phyloP scores from a whole-genome alignment of 2,329 filamentous ascomycete species.

The Fusarium xylarioides region DNA sequence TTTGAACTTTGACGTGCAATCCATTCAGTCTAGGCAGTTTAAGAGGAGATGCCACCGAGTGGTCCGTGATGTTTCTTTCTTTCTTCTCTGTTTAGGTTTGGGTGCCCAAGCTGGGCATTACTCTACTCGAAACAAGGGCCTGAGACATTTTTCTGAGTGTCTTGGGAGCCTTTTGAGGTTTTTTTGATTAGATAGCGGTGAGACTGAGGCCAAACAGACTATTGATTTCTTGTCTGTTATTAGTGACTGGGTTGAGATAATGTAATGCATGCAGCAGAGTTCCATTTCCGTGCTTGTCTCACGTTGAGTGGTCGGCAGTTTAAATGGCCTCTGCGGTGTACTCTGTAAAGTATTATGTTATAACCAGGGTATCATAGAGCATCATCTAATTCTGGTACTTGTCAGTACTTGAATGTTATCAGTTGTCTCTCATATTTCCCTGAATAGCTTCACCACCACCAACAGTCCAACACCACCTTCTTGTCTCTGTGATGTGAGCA shows the following conservation, averaged over 20 bases:
- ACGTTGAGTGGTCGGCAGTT: neutral
- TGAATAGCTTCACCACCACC: conserved; percentile 22
- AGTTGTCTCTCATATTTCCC: neutral
- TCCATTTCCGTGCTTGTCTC: neutral
- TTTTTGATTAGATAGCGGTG: conserved; percentile 15
- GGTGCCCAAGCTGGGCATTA: neutral
- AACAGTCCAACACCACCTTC: neutral
- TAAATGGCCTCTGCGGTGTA: neutral
- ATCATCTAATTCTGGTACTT: neutral
- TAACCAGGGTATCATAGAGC: neutral
- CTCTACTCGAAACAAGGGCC: conserved; percentile 19
- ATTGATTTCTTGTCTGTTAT: conserved; percentile 9
- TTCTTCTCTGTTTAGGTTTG: neutral
- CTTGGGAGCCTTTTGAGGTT: neutral
- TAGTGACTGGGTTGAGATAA: neutral
- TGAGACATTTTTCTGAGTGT: conserved; percentile 4
- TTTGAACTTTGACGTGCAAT: conserved; percentile 6
- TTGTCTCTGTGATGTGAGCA: conserved; percentile 9
- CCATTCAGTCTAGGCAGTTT: no score
- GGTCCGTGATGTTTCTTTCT: conserved; percentile 10
- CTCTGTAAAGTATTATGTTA: neutral
- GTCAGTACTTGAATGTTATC: neutral
- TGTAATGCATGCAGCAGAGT: neutral
- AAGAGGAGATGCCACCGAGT: conserved; percentile 8
- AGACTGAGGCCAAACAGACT: conserved; percentile 12